A percentile compares a stretch with the other conserved stretches of the same genome.
These are phyloP conservation scores for Scheffersomyces stipitis DNA, from an alignment of 805 yeast genomes.

Conservation along the genomic window DNA sequence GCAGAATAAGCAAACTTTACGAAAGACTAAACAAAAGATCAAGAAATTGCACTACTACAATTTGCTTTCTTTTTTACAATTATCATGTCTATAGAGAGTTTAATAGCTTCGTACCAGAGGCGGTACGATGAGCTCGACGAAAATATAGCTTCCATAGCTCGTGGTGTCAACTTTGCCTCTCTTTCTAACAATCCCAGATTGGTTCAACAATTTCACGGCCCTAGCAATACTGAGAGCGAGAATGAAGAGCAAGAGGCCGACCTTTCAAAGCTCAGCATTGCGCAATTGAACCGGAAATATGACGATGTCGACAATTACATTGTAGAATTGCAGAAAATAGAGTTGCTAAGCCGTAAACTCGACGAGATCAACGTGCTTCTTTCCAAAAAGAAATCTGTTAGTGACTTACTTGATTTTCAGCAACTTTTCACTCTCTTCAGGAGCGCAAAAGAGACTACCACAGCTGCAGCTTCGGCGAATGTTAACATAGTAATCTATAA, in stretches of 20 bases:
- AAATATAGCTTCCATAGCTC: neutral
- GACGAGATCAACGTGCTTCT: conserved; percentile 6
- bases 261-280: conserved; percentile 4
- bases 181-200: conserved; percentile 2
- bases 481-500: conserved; percentile 3
- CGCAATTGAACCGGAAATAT: conserved; percentile 7
- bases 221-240: too few relatives aligned
- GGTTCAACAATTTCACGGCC: conserved; percentile 2
- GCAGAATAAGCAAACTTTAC: too few relatives aligned
- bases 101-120: neutral
- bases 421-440: conserved; percentile 8
- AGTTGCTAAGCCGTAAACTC: neutral
- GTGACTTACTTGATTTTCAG: conserved; percentile 14
- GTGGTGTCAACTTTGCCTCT: neutral
- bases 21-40: too few relatives aligned
- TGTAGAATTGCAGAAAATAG: conserved; percentile 1
- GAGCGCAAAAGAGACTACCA: neutral
- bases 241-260: too few relatives aligned
- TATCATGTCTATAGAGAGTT: neutral
- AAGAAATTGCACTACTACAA: too few relatives aligned
- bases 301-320: conserved; percentile 4
- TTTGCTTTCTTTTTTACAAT: too few relatives aligned
- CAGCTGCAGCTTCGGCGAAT: neutral
- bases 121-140: neutral
- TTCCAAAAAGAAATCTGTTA: conserved; percentile 6